Evolutionary conservation across 2,329 filamentous ascomycete species (phyloP).

Genomic region (Diaporthe helianthi): DNA sequence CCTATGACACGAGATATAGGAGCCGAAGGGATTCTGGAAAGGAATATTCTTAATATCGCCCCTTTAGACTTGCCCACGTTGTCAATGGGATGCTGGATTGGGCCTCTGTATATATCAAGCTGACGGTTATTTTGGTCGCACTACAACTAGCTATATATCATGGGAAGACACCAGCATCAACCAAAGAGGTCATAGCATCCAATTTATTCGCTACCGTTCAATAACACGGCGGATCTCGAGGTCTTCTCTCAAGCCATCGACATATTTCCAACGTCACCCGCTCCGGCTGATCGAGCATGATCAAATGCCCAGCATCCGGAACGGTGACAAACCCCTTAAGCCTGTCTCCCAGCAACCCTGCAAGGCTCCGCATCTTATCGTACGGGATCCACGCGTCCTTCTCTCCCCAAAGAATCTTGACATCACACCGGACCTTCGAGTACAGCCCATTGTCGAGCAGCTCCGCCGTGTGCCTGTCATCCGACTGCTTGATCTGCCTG

Average conservation of each 20-base stretch:
- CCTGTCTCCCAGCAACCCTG: not conserved
- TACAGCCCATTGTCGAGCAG: not conserved
- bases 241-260: not conserved
- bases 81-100: not conserved
- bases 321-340: not conserved
- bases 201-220: not conserved
- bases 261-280: not conserved
- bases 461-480: not conserved
- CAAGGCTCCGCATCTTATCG: not conserved
- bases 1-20: accelerated
- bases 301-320: constrained; percentile 11
- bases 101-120: not conserved
- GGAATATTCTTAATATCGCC: not conserved
- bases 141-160: not conserved
- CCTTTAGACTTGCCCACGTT: not conserved
- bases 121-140: not conserved
- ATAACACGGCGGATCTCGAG: not conserved
- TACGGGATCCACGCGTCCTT: not conserved
- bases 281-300: constrained; percentile 16
- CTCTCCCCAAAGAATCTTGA: constrained; percentile 1
- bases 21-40: too few species aligned
- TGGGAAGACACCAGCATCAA: not conserved
- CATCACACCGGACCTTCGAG: not conserved
- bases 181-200: too few species aligned
- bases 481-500: not conserved